Conservation (phyloP, 179 eudicot species). For the Carnegiea gigantea region DNA sequence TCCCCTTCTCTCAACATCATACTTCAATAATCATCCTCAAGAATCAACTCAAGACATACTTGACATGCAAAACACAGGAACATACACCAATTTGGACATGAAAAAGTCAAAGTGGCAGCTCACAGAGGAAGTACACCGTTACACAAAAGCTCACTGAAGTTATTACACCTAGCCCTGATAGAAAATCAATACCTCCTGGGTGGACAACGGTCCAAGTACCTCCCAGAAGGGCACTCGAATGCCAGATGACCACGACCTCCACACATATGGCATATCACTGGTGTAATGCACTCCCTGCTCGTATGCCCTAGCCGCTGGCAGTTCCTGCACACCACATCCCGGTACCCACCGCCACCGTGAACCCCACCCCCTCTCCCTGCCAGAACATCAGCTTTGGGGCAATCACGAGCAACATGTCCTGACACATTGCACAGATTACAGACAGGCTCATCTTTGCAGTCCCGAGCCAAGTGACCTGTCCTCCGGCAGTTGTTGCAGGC, state of each 20-base stretch:
- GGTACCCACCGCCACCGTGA: constrained; percentile 38
- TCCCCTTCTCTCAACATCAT: neutral
- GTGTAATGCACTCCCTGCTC: constrained; percentile 63
- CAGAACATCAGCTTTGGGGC: constrained; percentile 51
- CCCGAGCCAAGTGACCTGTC: constrained; percentile 77
- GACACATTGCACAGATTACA: constrained; percentile 74
- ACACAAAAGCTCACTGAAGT: neutral
- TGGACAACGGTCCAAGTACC: constrained; percentile 54
- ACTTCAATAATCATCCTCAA: neutral
- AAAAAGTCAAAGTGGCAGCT: neutral
- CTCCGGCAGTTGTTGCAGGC: constrained; percentile 91
- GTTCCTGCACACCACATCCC: constrained; percentile 60
- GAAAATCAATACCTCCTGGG: constrained; percentile 56
- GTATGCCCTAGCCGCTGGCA: constrained; percentile 72
- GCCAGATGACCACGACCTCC: constrained; percentile 81
- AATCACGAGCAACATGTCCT: constrained; percentile 67
- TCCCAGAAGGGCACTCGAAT: constrained; percentile 68
- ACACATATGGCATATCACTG: constrained; percentile 73
- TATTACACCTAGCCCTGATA: neutral
- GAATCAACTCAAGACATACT: neutral
- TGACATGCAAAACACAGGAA: neutral
- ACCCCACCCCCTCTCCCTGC: constrained; percentile 56
- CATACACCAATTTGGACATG: neutral
- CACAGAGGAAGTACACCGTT: neutral
- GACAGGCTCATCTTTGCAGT: constrained; percentile 66